phyloP scores from a whole-genome alignment of 2,329 filamentous ascomycete genomes.

The Rutstroemia sp. region DNA sequence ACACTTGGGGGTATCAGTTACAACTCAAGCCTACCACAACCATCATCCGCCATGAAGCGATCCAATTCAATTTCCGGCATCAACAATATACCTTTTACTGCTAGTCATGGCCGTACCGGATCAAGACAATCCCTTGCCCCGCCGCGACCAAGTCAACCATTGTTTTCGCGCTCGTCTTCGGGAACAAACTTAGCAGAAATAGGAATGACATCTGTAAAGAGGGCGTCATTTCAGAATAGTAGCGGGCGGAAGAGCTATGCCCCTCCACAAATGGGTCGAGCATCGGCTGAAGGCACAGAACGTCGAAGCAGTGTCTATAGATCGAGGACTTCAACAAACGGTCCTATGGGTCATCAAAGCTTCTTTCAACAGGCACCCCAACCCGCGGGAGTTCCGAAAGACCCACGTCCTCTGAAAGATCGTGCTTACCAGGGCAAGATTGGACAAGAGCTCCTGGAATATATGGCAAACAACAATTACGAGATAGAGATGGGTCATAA shows the following conservation, averaged over 20 bases:
- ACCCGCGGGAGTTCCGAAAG: conserved; percentile 72
- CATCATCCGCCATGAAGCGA: conserved; percentile 89
- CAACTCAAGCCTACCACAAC: conserved; percentile 82
- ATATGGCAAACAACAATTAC: conserved; percentile 87
- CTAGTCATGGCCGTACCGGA: conserved; percentile 70
- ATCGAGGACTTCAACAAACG: conserved; percentile 58
- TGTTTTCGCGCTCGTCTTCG: conserved; percentile 79
- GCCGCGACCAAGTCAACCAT: conserved; percentile 74
- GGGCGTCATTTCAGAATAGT: conserved; percentile 68
- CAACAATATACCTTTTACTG: conserved; percentile 54
- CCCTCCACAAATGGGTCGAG: conserved; percentile 32
- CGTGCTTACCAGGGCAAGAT: conserved; percentile 73
- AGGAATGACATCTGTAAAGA: conserved; percentile 76
- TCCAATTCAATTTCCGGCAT: conserved; percentile 69
- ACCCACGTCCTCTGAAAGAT: conserved; percentile 81
- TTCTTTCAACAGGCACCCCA: conserved; percentile 88
- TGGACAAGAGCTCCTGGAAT: conserved; percentile 84
- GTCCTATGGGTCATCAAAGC: conserved; percentile 71
- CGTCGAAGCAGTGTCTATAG: conserved; percentile 79
- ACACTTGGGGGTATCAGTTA: conserved; percentile 79
- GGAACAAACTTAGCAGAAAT: conserved; percentile 72
- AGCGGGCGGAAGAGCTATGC: conserved; percentile 53
- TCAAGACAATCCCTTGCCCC: conserved; percentile 81
- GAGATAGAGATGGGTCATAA: conserved; percentile 97
- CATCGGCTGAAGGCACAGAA: conserved; percentile 40